These are phyloP conservation scores for Alternaria incomplexa DNA, from an alignment of 2,329 filamentous ascomycete species.

Conservation along the genomic window DNA sequence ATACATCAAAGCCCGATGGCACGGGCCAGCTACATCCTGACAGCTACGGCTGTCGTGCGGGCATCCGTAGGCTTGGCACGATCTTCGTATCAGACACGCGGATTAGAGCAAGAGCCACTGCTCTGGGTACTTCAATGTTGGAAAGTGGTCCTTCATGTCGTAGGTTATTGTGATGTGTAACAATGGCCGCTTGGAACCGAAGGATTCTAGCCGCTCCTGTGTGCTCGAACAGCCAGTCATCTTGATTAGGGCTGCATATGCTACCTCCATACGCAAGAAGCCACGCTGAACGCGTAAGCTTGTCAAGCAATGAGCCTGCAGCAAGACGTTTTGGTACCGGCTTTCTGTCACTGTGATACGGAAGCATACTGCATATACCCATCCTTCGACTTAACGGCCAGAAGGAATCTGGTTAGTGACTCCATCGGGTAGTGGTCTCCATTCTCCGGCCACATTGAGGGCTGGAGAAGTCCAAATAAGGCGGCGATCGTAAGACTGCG, in stretches of 20 bases:
- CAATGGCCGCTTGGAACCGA: constrained; percentile 14
- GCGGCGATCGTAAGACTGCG: neutral
- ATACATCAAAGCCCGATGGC: constrained; percentile 22
- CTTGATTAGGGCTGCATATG: neutral
- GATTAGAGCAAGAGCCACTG: constrained; percentile 2
- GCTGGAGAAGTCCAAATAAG: constrained; percentile 1
- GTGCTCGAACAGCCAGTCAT: constrained; percentile 2
- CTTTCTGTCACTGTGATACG: constrained; percentile 18
- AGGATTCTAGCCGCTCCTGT: constrained; percentile 4
- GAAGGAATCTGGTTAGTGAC: constrained; percentile 2
- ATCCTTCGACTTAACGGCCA: neutral
- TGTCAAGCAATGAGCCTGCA: constrained; percentile 30
- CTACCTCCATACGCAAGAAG: constrained; percentile 1
- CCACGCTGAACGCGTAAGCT: constrained; percentile 37
- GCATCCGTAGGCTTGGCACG: constrained; percentile 22
- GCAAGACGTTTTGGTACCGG: constrained; percentile 21
- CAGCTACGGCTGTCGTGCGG: constrained; percentile 23
- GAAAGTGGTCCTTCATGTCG: neutral
- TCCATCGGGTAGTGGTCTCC: constrained; percentile 1
- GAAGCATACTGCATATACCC: constrained; percentile 11
- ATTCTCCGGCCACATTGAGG: constrained; percentile 3
- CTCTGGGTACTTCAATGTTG: neutral
- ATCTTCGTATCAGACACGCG: constrained; percentile 6
- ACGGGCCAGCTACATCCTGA: constrained; percentile 17
- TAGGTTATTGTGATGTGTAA: constrained; percentile 12